Conservation (phyloP, 768 basidiomycete genomes). For the Lepiota brunneoincarnata region DNA sequence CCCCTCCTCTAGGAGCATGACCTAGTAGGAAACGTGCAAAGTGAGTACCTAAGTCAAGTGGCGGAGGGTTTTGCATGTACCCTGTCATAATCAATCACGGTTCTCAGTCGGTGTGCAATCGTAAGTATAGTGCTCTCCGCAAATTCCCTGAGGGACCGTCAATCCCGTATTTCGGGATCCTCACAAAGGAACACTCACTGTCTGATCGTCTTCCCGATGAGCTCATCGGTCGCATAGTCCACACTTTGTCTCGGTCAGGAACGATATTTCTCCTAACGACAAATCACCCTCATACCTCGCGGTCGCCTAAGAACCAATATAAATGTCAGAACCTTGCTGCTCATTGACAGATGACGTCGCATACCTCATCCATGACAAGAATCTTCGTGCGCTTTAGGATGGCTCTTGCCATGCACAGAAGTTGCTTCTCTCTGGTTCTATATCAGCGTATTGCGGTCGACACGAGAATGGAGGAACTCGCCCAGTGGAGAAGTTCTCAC, state of each 20-base stretch:
- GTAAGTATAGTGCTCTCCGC: conserved; percentile 82
- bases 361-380: conserved; percentile 82
- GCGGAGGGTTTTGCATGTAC: conserved; percentile 38
- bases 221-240: conserved; percentile 86
- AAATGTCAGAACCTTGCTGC: conserved; percentile 8
- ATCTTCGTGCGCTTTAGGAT: conserved; percentile 77
- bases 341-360: conserved; percentile 15
- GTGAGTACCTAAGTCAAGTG: not conserved
- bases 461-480: conserved; percentile 25
- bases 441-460: not conserved
- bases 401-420: conserved; percentile 84
- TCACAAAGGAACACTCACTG: conserved; percentile 44
- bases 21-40: conserved; percentile 32
- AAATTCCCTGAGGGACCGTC: conserved; percentile 53
- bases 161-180: not conserved
- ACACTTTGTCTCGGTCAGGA: conserved; percentile 39
- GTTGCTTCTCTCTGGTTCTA: conserved; percentile 23
- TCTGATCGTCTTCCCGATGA: conserved; percentile 79
- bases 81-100: conserved; percentile 81
- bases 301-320: conserved; percentile 48
- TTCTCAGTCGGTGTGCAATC: conserved; percentile 77
- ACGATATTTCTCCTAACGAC: not conserved
- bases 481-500: conserved; percentile 90
- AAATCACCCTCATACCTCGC: conserved; percentile 47
- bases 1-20: conserved; percentile 78